These are phyloP conservation scores for Xerocomus nothofagi DNA, from an alignment of 1,284 basidiomycete species.

Conservation along the genomic window DNA sequence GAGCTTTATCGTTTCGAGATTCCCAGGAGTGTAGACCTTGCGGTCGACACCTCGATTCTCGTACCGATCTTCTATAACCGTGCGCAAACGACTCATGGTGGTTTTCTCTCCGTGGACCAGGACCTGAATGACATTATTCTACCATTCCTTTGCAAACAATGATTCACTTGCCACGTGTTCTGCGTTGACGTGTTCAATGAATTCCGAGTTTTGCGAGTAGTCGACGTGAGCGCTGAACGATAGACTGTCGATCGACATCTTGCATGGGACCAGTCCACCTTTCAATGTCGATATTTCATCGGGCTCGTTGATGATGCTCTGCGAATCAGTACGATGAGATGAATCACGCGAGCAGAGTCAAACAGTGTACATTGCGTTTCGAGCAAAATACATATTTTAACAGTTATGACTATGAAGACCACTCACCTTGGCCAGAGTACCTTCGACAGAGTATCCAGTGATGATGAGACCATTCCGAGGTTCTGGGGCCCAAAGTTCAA, in stretches of 20 bases:
- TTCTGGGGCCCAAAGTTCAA: constrained; percentile 97
- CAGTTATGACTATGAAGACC: constrained; percentile 1
- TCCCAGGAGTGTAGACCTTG: constrained; percentile 93
- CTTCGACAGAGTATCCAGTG: constrained; percentile 97
- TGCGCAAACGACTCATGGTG: constrained; percentile 87
- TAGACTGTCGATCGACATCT: constrained; percentile 93
- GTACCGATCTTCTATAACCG: constrained; percentile 84
- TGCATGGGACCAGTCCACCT: constrained; percentile 83
- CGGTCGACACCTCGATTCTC: constrained; percentile 89
- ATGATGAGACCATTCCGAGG: constrained; percentile 93
- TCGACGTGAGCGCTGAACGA: constrained; percentile 99
- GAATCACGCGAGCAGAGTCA: constrained; percentile 10
- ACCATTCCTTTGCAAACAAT: not conserved
- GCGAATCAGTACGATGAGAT: constrained; percentile 9
- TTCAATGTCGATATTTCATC: constrained; percentile 83
- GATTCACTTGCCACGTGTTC: constrained; percentile 79
- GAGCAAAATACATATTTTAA: constrained; percentile 29
- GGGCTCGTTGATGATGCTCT: constrained; percentile 88
- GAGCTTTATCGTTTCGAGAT: constrained; percentile 85
- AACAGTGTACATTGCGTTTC: constrained; percentile 10
- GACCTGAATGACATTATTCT: constrained; percentile 49
- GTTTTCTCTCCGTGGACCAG: constrained; percentile 95
- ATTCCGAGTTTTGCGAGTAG: constrained; percentile 93
- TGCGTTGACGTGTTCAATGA: constrained; percentile 91
- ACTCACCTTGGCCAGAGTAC: constrained; percentile 94